phyloP scores from a whole-genome alignment of 345 rosid species.

The Eucalyptus globulus region DNA sequence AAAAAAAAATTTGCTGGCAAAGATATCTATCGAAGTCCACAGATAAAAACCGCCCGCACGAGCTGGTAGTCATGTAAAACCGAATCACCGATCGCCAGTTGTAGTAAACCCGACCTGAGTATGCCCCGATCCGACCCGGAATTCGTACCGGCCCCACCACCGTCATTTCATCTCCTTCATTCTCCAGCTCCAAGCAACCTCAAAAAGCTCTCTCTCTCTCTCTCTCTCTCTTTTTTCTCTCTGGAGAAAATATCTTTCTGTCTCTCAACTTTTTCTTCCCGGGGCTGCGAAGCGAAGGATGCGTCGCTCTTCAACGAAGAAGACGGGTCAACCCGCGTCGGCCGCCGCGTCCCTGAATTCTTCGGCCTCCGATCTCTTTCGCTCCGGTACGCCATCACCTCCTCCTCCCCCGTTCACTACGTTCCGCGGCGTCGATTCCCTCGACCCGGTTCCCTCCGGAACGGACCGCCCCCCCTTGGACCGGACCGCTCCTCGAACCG shows the following conservation, averaged over 20 bases:
- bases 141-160: background rate
- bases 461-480: background rate
- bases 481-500: background rate
- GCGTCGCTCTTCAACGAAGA: constrained; percentile 84
- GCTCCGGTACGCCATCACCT: constrained; percentile 45
- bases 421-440: background rate
- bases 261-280: background rate
- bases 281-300: constrained; percentile 22
- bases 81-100: background rate
- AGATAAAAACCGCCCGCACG: background rate
- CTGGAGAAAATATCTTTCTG: background rate
- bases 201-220: background rate
- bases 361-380: constrained; percentile 82
- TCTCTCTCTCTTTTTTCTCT: background rate
- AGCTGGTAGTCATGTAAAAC: background rate
- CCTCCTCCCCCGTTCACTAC: background rate
- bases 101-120: background rate
- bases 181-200: background rate
- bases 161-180: background rate
- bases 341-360: constrained; percentile 33
- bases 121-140: background rate
- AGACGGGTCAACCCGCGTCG: constrained; percentile 69
- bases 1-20: no score
- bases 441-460: background rate
- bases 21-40: background rate